Conservation (phyloP, 441 rosid genomes). For the Theobroma grandiflorum region DNA sequence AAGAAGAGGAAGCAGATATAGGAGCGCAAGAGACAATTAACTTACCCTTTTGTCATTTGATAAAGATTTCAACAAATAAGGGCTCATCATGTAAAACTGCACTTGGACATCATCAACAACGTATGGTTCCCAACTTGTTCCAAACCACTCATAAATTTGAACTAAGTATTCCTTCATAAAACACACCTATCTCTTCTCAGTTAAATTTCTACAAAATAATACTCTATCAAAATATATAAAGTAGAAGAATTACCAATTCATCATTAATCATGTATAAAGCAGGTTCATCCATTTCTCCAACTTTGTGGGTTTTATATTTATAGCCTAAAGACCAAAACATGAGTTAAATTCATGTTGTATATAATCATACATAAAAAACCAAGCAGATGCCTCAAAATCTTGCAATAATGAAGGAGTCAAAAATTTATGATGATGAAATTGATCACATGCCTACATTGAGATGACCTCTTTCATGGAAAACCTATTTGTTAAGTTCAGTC, state of each 20-base stretch:
- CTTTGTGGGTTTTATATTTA: conserved; percentile 52
- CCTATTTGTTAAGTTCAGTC: conserved; percentile 59
- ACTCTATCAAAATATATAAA: conserved; percentile 9
- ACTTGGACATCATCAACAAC: conserved; percentile 61
- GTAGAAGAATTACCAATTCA: conserved; percentile 44
- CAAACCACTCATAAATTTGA: conserved; percentile 59
- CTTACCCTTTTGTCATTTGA: conserved; percentile 46
- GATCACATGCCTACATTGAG: conserved; percentile 48
- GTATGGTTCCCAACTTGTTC: conserved; percentile 63
- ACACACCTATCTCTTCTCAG: neutral
- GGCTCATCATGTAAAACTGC: conserved; percentile 74
- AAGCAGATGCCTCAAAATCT: conserved; percentile 13
- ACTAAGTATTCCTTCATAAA: conserved; percentile 49
- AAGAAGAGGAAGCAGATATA: neutral
- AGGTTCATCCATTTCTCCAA: conserved; percentile 55
- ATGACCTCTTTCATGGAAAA: conserved; percentile 65
- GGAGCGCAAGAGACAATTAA: conserved; percentile 14
- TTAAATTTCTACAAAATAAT: neutral
- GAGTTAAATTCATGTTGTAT: neutral
- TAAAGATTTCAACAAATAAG: conserved; percentile 57
- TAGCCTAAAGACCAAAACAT: conserved; percentile 39
- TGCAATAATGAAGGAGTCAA: neutral
- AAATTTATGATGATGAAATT: neutral
- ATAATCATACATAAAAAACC: neutral
- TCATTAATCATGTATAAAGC: conserved; percentile 54